Conservation (phyloP, 495 filamentous ascomycete species). For the Tuber magnatum region DNA sequence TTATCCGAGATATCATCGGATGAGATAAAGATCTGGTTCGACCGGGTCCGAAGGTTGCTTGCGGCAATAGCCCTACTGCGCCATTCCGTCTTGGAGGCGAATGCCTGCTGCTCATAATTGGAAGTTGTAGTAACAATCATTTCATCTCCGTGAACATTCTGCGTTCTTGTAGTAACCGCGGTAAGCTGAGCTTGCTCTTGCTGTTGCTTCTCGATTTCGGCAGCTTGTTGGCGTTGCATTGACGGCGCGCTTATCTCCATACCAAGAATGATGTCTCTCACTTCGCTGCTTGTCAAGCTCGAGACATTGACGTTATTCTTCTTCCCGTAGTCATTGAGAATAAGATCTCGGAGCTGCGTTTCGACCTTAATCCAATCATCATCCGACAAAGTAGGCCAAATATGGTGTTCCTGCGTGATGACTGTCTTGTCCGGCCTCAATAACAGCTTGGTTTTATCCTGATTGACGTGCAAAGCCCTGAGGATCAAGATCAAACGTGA, state of each 20-base stretch:
- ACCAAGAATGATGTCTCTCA: conserved; percentile 96
- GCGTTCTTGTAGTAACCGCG: conserved; percentile 95
- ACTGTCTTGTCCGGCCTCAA: conserved; percentile 97
- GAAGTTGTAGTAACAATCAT: conserved; percentile 98
- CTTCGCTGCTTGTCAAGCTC: conserved; percentile 90
- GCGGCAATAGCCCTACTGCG: conserved; percentile 93
- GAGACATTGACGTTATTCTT: conserved; percentile 99
- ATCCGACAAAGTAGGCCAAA: conserved; percentile 91
- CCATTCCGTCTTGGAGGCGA: conserved; percentile 99
- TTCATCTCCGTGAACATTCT: conserved; percentile 95
- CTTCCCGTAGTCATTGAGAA: conserved; percentile 97
- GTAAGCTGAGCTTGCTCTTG: conserved; percentile 94
- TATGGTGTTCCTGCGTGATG: conserved; percentile 97
- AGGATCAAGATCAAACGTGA: conserved; percentile 93
- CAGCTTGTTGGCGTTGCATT: conserved; percentile 96
- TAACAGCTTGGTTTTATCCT: conserved; percentile 96
- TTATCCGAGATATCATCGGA: conserved; percentile 76
- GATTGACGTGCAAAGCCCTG: conserved; percentile 92
- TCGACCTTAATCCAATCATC: conserved; percentile 99
- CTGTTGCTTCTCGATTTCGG: conserved; percentile 98
- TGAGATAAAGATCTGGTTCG: conserved; percentile 98
- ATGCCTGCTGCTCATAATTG: conserved; percentile 92
- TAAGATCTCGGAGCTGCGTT: conserved; percentile 88
- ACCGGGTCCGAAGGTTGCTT: conserved; percentile 84
- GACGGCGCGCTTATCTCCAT: conserved; percentile 99